These are phyloP conservation scores for Stemphylium vesicarium DNA, from an alignment of 2,329 filamentous ascomycete species.

Conservation along the genomic window DNA sequence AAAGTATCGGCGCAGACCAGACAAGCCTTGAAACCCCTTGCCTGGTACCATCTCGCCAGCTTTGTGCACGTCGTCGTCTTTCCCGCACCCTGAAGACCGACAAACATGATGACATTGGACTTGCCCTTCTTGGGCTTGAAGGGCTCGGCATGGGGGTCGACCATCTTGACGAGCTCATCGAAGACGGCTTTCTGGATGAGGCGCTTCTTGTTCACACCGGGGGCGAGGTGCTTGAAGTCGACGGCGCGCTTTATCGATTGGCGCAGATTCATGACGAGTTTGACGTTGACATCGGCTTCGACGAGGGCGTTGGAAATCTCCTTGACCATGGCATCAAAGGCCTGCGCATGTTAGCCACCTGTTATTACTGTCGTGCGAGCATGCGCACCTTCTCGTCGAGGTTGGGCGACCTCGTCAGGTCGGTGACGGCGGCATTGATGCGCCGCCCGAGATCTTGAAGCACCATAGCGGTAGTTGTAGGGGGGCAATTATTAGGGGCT, in stretches of 20 bases:
- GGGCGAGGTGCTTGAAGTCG: constrained; percentile 91
- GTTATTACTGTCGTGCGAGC: constrained; percentile 10
- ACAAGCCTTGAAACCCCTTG: constrained; percentile 88
- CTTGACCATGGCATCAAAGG: constrained; percentile 97
- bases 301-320: constrained; percentile 95
- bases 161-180: constrained; percentile 92
- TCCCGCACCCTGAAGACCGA: constrained; percentile 94
- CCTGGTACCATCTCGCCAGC: constrained; percentile 91
- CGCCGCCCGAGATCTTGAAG: constrained; percentile 98
- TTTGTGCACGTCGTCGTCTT: constrained; percentile 99
- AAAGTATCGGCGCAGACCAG: constrained; percentile 98
- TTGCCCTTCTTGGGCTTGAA: constrained; percentile 98
- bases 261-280: constrained; percentile 86
- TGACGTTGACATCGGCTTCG: constrained; percentile 96
- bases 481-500: constrained; percentile 5
- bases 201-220: constrained; percentile 96
- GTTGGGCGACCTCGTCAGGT: constrained; percentile 89
- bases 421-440: constrained; percentile 94
- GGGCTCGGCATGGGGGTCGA: constrained; percentile 92
- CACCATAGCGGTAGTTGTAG: constrained; percentile 70
- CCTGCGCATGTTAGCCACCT: constrained; percentile 61
- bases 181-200: constrained; percentile 98
- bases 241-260: constrained; percentile 91
- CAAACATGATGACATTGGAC: constrained; percentile 98
- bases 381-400: constrained; percentile 85